These are phyloP conservation scores for Cavenderia fasciculata DNA, from an alignment of 78 protist species.

Conservation along the genomic window DNA sequence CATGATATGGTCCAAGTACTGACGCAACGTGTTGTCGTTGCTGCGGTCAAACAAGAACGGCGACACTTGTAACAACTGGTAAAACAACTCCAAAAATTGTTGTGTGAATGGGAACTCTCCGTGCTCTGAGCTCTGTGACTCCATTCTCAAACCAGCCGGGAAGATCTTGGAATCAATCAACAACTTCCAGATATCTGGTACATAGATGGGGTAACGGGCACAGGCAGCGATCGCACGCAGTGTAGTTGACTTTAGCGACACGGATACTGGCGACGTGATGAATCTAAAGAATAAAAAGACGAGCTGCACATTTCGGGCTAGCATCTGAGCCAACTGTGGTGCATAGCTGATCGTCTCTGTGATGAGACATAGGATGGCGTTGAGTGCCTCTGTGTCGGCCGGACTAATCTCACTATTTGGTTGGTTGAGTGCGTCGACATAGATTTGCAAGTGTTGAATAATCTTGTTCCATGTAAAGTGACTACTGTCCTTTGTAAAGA, in stretches of 20 bases:
- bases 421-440: background rate
- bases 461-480: constrained; percentile 55
- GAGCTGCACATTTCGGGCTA: background rate
- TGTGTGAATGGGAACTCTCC: constrained; percentile 16
- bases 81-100: constrained; percentile 37
- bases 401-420: constrained; percentile 19
- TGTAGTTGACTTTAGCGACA: constrained; percentile 18
- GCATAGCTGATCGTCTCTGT: constrained; percentile 18
- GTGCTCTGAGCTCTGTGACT: background rate
- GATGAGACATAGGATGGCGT: constrained; percentile 11
- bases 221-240: constrained; percentile 20
- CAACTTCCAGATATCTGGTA: constrained; percentile 24
- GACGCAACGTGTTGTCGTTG: background rate
- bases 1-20: constrained; percentile 25
- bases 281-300: constrained; percentile 5
- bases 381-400: constrained; percentile 35
- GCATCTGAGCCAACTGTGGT: constrained; percentile 8
- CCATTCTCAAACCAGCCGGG: background rate
- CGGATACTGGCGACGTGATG: background rate
- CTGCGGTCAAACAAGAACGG: constrained; percentile 7
- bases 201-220: constrained; percentile 1
- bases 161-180: constrained; percentile 20
- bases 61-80: constrained; percentile 8
- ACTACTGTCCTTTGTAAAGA: constrained; percentile 8
- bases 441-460: constrained; percentile 11